Percentiles rank a stretch among this genome's conserved stretches.
phyloP scores from a whole-genome alignment of 305 asterid genomes.

The Plantago coronopus region DNA sequence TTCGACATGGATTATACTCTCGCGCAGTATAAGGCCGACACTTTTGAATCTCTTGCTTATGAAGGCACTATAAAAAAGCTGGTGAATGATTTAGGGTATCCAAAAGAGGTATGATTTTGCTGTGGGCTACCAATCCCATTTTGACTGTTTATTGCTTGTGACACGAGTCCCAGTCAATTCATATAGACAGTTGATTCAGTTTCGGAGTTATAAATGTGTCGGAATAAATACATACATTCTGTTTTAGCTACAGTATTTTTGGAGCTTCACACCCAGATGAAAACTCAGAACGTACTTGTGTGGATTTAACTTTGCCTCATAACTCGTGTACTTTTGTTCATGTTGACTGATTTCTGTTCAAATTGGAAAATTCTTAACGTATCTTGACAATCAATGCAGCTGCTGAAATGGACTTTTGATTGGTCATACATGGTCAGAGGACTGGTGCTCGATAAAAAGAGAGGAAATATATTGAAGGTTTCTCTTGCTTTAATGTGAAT shows the following conservation, averaged over 20 bases:
- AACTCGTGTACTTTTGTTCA: conserved; percentile 8
- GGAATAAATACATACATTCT: conserved; percentile 4
- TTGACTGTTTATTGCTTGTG: neutral
- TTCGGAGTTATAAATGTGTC: neutral
- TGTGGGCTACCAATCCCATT: conserved; percentile 4
- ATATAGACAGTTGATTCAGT: neutral
- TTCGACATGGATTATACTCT: conserved; percentile 95
- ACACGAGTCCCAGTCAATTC: neutral
- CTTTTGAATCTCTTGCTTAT: conserved; percentile 89
- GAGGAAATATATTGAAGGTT: conserved; percentile 97
- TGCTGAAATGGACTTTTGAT: conserved; percentile 78
- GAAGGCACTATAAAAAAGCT: conserved; percentile 86
- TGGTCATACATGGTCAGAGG: conserved; percentile 99
- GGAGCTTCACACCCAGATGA: neutral
- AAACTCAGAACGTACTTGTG: conserved; percentile 5
- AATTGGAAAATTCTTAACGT: conserved; percentile 20
- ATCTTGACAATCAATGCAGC: conserved; percentile 39
- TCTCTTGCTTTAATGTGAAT: conserved; percentile 23
- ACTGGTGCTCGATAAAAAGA: conserved; percentile 84
- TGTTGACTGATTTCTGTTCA: conserved; percentile 18
- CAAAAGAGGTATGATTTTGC: conserved; percentile 58
- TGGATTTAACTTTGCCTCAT: neutral
- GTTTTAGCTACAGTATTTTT: conserved; percentile 11
- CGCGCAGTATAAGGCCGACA: conserved; percentile 88
- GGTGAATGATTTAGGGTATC: conserved; percentile 83